Evolutionary conservation across 176 grass and related monocot genomes (phyloP), one percentile per base, ranked within the genome.

Genomic region (Rhynchospora pubera): DNA sequence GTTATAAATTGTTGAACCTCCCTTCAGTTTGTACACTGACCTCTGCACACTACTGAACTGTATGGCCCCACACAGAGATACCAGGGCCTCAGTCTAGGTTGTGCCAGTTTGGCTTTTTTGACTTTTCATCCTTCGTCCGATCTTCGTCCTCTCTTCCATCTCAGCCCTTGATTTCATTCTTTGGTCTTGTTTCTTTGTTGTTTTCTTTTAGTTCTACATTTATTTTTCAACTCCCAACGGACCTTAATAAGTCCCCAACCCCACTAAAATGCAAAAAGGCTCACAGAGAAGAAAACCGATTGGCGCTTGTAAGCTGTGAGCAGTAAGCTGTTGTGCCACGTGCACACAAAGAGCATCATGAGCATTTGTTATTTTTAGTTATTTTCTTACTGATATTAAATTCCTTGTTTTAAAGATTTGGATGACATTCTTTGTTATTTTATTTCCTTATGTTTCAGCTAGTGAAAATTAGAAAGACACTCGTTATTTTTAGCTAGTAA

Each of bases 51-150:
- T 6, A 70, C 66, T 70, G 66, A 16, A 8, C 21, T 76, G 66
- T 9, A 21, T 70, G 23, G 23, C 12, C 72, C 72, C 71, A 26
- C 47, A 28, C 5, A 76, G 48, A 30, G 72, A 55, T 75, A 26
- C 22, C 70, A 75, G 69, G 21, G 18, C 19, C 5, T 51, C 69
- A 73, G 69, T 51, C 19, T 47, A 21, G 13, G 44, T 51, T 4
- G 56, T 14, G 19, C 69, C 69, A 76, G 72, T 55, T 76, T 21
- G 72, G 47, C 72, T 76, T 76, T 76, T 76, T 76, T 76, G 72
- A 76, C 72, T 53, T 76, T 6, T 14, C 0, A 0, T 76, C 23
- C 13, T 0, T 53, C 72, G 72, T 76, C 14, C 48, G 72, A 76
- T 76, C 72, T 55, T 24, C 23, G 16, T 30, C 48, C 12, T 16